Conservation (phyloP, 164 flowering plant species). For the Dillenia turbinata region DNA sequence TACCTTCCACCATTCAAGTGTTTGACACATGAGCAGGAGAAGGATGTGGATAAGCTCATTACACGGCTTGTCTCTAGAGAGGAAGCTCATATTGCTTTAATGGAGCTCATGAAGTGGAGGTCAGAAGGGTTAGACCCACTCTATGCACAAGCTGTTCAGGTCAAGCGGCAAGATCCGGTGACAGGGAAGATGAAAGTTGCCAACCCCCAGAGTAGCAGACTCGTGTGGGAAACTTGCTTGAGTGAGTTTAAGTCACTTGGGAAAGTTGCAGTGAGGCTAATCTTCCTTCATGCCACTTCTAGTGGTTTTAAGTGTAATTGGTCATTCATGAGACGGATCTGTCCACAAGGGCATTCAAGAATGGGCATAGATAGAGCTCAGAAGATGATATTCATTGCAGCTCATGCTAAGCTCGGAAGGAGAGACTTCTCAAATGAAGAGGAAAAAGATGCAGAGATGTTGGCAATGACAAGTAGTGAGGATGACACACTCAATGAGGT, state of each 20-base stretch:
- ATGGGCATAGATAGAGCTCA: constrained; percentile 42
- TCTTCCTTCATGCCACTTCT: constrained; percentile 44
- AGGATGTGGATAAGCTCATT: constrained; percentile 56
- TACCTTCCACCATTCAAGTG: constrained; percentile 65
- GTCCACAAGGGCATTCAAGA: constrained; percentile 32
- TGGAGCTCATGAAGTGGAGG: constrained; percentile 82
- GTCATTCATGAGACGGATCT: constrained; percentile 35
- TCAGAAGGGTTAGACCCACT: constrained; percentile 63
- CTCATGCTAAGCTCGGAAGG: constrained; percentile 41
- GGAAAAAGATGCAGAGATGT: constrained; percentile 44
- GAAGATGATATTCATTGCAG: constrained; percentile 50
- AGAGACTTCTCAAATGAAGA: constrained; percentile 37
- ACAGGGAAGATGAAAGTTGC: constrained; percentile 65
- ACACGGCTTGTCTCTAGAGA: constrained; percentile 46
- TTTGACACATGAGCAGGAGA: constrained; percentile 58
- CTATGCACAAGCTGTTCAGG: constrained; percentile 68
- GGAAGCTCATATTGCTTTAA: constrained; percentile 56
- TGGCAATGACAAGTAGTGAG: constrained; percentile 23
- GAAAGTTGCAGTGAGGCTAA: constrained; percentile 43
- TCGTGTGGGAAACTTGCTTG: constrained; percentile 64
- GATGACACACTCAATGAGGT: constrained; percentile 41
- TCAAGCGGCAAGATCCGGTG: constrained; percentile 45
- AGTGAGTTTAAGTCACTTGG: constrained; percentile 47
- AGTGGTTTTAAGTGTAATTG: constrained; percentile 35
- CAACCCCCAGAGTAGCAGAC: constrained; percentile 57